Percentiles rank a stretch among this genome's conserved stretches.
These are phyloP conservation scores for Russula brevipes DNA, from an alignment of 768 basidiomycete species.

Conservation along the genomic window DNA sequence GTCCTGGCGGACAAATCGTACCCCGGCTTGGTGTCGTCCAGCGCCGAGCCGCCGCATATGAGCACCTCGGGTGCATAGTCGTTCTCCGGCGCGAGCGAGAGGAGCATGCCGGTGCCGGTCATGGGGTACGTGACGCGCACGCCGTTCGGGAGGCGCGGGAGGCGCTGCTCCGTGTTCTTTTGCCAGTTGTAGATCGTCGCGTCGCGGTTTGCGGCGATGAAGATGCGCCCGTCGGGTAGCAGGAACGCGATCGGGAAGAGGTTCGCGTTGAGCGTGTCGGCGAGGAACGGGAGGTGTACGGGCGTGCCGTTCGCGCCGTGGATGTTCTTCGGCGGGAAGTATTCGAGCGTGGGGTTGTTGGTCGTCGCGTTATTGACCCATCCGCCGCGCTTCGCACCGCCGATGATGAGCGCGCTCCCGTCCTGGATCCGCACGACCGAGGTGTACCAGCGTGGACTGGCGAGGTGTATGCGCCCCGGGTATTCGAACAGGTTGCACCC, in stretches of 20 bases:
- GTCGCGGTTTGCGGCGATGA: constrained; percentile 73
- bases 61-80: constrained; percentile 64
- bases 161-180: constrained; percentile 50
- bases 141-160: constrained; percentile 69
- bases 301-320: constrained; percentile 63
- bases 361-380: constrained; percentile 81
- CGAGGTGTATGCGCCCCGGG: constrained; percentile 60
- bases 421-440: constrained; percentile 64
- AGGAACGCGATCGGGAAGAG: constrained; percentile 73
- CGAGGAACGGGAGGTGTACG: constrained; percentile 56
- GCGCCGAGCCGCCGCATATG: constrained; percentile 69
- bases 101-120: constrained; percentile 67
- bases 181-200: constrained; percentile 79
- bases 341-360: constrained; percentile 80
- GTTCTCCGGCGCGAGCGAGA: constrained; percentile 61
- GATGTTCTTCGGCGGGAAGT: constrained; percentile 74
- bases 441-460: constrained; percentile 77
- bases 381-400: constrained; percentile 75
- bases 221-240: constrained; percentile 64
- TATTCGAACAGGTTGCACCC: constrained; percentile 63
- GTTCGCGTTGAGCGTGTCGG: constrained; percentile 73
- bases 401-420: constrained; percentile 80
- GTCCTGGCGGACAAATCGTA: constrained; percentile 68
- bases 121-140: constrained; percentile 82
- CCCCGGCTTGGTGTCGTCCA: constrained; percentile 55